These are phyloP conservation scores for Rhizophagus clarus DNA, from an alignment of 192 early-diverging fungal genomes.

Conservation along the genomic window DNA sequence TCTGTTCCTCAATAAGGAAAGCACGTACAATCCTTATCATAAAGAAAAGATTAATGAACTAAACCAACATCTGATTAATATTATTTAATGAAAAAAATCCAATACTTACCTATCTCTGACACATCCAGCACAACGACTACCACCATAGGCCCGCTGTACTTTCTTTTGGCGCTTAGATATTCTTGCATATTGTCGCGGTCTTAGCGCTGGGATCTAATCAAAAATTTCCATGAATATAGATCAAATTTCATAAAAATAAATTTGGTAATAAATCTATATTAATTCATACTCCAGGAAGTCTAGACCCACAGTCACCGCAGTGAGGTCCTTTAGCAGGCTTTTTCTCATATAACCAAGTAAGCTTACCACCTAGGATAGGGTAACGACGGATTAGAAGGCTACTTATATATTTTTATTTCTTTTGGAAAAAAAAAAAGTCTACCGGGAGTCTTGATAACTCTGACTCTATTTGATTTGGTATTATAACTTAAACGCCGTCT, in stretches of 20 bases:
- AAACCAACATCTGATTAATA: neutral
- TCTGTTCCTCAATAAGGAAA: slow-evolving; percentile 99
- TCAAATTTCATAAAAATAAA: neutral
- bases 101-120: slow-evolving; percentile 68
- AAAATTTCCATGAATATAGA: neutral
- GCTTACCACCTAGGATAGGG: slow-evolving; percentile 72
- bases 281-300: slow-evolving; percentile 81
- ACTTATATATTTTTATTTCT: neutral
- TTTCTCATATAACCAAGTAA: slow-evolving; percentile 88
- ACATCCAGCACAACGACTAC: slow-evolving; percentile 90
- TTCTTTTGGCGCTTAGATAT: slow-evolving; percentile 92
- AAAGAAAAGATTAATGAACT: neutral
- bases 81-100: slow-evolving; percentile 66
- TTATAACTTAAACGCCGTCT: slow-evolving; percentile 83
- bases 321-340: slow-evolving; percentile 91
- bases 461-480: slow-evolving; percentile 86
- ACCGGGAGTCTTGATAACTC: slow-evolving; percentile 88
- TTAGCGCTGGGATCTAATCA: slow-evolving; percentile 80
- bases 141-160: slow-evolving; percentile 96
- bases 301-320: slow-evolving; percentile 96
- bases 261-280: neutral
- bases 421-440: slow-evolving; percentile 25
- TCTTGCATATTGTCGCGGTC: slow-evolving; percentile 87
- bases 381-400: neutral
- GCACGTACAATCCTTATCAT: slow-evolving; percentile 75